A percentile compares a stretch with the other conserved stretches of the same genome.
These are phyloP conservation scores for Coemansia sp. DNA, from an alignment of 192 early-diverging fungal genomes.

Conservation along the genomic window DNA sequence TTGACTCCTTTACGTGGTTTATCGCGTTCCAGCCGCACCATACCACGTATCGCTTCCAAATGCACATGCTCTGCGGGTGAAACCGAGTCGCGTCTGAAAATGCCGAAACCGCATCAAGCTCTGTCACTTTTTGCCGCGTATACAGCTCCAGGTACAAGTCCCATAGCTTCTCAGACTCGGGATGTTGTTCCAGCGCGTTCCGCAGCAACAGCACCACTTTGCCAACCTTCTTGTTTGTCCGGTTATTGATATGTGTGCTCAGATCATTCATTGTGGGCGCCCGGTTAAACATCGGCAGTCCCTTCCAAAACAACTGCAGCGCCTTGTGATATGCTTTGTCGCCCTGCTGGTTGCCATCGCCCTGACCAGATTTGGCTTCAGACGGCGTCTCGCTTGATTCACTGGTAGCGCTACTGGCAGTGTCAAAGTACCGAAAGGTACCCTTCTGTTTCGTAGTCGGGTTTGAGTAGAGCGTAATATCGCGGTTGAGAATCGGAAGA, in stretches of 20 bases:
- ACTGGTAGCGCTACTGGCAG: not conserved
- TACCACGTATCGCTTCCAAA: constrained; percentile 37
- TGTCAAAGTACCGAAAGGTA: not conserved
- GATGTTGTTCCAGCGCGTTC: constrained; percentile 20
- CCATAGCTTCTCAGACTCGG: constrained; percentile 41
- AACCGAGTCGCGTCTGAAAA: constrained; percentile 42
- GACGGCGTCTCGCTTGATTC: not conserved
- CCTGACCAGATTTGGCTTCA: no score
- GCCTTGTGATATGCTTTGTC: constrained; percentile 8
- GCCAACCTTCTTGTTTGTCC: constrained; percentile 19
- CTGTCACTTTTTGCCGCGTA: constrained; percentile 16
- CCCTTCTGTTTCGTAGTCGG: no score
- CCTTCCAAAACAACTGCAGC: constrained; percentile 14
- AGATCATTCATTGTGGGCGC: constrained; percentile 7
- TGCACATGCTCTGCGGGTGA: constrained; percentile 20
- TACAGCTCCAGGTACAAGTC: constrained; percentile 46
- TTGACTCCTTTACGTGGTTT: not conserved
- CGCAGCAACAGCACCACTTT: constrained; percentile 17
- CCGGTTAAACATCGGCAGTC: not conserved
- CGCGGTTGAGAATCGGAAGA: constrained; percentile 32
- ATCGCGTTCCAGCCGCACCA: constrained; percentile 38
- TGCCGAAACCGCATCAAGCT: constrained; percentile 24
- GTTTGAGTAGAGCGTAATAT: constrained; percentile 7
- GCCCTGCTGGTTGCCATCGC: no score
- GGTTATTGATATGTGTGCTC: constrained; percentile 1